Conservation (phyloP, 1,284 basidiomycete genomes). For the Ceratobasidium sp. region DNA sequence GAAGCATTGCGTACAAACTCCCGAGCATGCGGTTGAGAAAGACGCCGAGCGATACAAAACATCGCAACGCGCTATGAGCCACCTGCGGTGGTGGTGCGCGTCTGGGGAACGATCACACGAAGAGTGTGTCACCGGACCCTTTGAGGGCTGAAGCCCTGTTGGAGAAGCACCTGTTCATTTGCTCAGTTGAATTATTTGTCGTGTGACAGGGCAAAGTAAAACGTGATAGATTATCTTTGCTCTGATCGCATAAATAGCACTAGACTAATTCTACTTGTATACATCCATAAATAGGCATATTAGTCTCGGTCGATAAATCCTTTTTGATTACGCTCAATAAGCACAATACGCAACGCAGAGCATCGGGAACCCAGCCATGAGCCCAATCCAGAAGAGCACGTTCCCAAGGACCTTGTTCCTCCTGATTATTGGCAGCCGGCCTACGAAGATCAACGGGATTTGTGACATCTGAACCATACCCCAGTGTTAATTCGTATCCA, state of each 20-base stretch:
- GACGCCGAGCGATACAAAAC: background rate
- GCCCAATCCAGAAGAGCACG: conserved; percentile 89
- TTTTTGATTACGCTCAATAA: conserved; percentile 60
- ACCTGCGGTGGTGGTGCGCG: conserved; percentile 5
- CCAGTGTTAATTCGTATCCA: background rate
- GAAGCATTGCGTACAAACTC: too few relatives aligned
- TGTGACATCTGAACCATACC: conserved; percentile 77
- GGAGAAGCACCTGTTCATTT: conserved; percentile 36
- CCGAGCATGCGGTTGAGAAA: background rate
- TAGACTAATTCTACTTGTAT: too few relatives aligned
- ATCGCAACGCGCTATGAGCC: background rate
- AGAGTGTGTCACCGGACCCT: background rate
- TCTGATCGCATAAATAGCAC: too few relatives aligned
- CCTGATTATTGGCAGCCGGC: conserved; percentile 78
- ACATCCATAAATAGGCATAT: too few relatives aligned
- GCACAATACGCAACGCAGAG: conserved; percentile 88
- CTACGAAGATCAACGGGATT: conserved; percentile 88
- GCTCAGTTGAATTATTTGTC: too few relatives aligned
- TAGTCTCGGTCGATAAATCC: too few relatives aligned
- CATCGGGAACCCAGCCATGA: conserved; percentile 86
- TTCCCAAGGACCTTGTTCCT: conserved; percentile 77
- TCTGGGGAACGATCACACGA: too few relatives aligned
- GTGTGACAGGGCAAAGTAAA: too few relatives aligned
- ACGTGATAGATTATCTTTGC: too few relatives aligned
- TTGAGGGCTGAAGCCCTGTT: conserved; percentile 14